Evolutionary conservation across 129 eudicot genomes (phyloP), one percentile per base, ranked within the genome.

Genomic region (Daucus carota): DNA sequence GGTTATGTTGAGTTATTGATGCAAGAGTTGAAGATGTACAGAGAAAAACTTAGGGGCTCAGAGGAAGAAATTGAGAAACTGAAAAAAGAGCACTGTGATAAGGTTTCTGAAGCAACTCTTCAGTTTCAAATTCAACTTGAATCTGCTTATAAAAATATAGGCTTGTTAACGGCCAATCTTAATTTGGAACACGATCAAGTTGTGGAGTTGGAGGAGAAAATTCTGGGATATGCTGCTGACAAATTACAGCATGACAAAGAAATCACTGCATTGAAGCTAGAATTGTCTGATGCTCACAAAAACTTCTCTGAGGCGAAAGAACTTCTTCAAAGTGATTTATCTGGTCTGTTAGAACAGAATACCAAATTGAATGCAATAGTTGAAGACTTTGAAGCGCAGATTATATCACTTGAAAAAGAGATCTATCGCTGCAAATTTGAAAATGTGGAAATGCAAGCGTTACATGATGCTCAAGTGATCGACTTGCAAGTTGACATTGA

Each of bases 121-220:
- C 43, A 79, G 41, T 54, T 83, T 70, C 81, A 78, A 59, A 67
- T 31, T 31, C 74, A 81, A 75, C 85, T 85, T 77, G 85, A 81
- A 44, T 46, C 77, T 31, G 79, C 70, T 52, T 73, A 83, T 24
- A 54, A 76, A 79, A 77, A 78, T 22, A 34, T 81, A 52, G 74
- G 78, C 38, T 72, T 72, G 72, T 75, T 86, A 75, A 76, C 84
- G 66, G 60, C 74, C 34, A 81, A 88, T 54, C 85, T 92, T 75
- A 80, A 79, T 73, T 81, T 82, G 4, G 88, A 92, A 73, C 81
- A 72, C 73, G 63, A 46, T 75, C 83, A 73, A 10, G 82, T 77
- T 78, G 33, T 62, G 43, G 89, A 80, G 72, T 72, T 92, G 77
- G 85, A 90, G 48, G 88, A 84, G 48, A 84, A 52, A 42, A 75